phyloP scores from a whole-genome alignment of 163 green algal genomes.

The Chlorella variabilis region DNA sequence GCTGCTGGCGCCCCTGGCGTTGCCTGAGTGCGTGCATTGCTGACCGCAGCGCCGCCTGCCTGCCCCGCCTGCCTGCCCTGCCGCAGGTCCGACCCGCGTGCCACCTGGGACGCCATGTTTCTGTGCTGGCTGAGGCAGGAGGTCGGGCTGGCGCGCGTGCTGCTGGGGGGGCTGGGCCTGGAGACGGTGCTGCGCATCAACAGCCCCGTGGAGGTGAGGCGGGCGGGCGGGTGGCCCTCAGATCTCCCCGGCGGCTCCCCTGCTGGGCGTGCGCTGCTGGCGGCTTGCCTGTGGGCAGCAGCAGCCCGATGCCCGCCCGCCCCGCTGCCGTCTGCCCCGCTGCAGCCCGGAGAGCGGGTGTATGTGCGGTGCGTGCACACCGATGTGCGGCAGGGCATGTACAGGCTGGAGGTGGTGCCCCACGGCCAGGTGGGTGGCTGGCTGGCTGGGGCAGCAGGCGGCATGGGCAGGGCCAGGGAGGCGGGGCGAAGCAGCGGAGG shows the following conservation, averaged over 20 bases:
- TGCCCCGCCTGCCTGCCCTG: too few species aligned
- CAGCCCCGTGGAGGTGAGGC: not conserved
- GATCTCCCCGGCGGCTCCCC: too few species aligned
- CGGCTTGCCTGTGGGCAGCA: not conserved
- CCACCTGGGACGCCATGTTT: slow-evolving; percentile 42
- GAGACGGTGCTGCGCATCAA: slow-evolving; percentile 56
- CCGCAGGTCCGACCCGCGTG: not conserved
- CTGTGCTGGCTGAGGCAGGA: slow-evolving; percentile 69
- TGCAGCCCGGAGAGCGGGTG: slow-evolving; percentile 14
- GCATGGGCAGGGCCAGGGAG: too few species aligned
- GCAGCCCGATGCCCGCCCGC: not conserved
- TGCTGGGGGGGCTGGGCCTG: slow-evolving; percentile 71
- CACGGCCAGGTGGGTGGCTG: not conserved
- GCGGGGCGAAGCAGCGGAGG: too few species aligned
- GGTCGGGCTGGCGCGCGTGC: slow-evolving; percentile 61
- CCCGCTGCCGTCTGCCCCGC: not conserved
- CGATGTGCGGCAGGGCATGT: slow-evolving; percentile 29
- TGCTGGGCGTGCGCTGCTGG: not conserved
- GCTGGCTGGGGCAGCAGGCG: too few species aligned
- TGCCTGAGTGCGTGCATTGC: too few species aligned
- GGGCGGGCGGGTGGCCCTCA: too few species aligned
- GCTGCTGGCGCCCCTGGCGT: too few species aligned
- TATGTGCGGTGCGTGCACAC: slow-evolving; percentile 16
- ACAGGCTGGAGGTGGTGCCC: slow-evolving; percentile 12
- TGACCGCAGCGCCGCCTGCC: too few species aligned